Evolutionary conservation across 2,329 filamentous ascomycete species (phyloP), one percentile per base, ranked within the genome.

Genomic region (Colletotrichum sojae): DNA sequence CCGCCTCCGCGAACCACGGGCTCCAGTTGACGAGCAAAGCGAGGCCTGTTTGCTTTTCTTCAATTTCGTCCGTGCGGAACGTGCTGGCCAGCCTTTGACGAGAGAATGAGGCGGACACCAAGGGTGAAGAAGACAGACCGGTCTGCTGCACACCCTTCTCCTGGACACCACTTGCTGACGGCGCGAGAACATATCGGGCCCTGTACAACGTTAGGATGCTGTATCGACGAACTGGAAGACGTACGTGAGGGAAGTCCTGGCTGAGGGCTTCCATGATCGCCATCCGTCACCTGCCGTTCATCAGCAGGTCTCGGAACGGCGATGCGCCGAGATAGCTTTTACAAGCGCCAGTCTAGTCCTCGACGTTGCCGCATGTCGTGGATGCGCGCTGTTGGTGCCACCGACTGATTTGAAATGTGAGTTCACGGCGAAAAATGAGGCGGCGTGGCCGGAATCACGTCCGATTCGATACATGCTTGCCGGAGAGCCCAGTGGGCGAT

Each of bases 21-120:
- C 25, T 60, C 16, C 10, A n/a, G 31, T 15, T 27, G 27, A 36
- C 36, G 27, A 45, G 25, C 54, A 60, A 66, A 43, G 31, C 49
- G 16, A 66, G 15, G 8, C n/a, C 39, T 55, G 13, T 40, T 66
- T 69, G 43, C 55, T 66, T 60, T 63, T 36, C 31, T 36, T 10
- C 8, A 36, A 10, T 36, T 66, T 39, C 31, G 22, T 31, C 31
- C 56, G 22, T 10, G 49, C 18, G 43, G 55, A 62, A 66, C 55
- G 62, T 66, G 62, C 31, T 55, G 56, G 20, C 27, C 54, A 63
- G 31, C 10, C 15, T 27, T 22, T 48, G 49, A 39, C 31, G 43
- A 36, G 31, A 16, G 22, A 48, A 57, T 20, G n/a, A 22, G 48
- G 20, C 27, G 10, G 13, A 58, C 54, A 43, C 46, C 15, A 49